phyloP scores from a whole-genome alignment of 257 asterid species.

The Nicotiana obtusifolia region DNA sequence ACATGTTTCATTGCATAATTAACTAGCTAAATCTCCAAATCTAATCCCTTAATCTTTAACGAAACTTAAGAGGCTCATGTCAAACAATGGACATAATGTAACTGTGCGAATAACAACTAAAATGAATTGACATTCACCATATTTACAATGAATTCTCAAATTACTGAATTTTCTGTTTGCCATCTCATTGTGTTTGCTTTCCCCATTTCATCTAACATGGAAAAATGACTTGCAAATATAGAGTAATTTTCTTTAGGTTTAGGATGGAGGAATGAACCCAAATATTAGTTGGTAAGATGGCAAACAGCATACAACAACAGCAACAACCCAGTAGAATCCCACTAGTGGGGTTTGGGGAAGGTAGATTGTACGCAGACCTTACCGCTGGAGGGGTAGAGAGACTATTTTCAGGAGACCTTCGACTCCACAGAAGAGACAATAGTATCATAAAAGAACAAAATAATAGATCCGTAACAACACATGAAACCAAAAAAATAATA shows the following conservation, averaged over 20 bases:
- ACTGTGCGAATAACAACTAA: background rate
- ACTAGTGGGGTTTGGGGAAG: too few relatives aligned
- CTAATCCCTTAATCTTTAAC: background rate
- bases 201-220: background rate
- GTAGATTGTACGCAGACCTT: too few relatives aligned
- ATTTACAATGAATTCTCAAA: background rate
- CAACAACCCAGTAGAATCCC: too few relatives aligned
- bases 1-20: background rate
- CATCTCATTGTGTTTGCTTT: background rate
- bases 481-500: too few relatives aligned
- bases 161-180: background rate
- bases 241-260: background rate
- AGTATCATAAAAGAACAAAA: too few relatives aligned
- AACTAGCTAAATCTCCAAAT: background rate
- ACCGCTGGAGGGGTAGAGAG: too few relatives aligned
- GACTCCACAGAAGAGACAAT: too few relatives aligned
- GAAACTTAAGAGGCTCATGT: background rate
- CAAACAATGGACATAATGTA: background rate
- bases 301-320: background rate
- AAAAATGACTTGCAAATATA: background rate
- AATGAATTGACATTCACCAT: background rate
- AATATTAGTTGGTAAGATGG: background rate
- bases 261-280: background rate
- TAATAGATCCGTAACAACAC: too few relatives aligned
- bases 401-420: too few relatives aligned